A percentile compares a stretch with the other conserved stretches of the same genome.
These are phyloP conservation scores for Kodamaea fungicola DNA, from an alignment of 1,139 yeast species.

Conservation along the genomic window DNA sequence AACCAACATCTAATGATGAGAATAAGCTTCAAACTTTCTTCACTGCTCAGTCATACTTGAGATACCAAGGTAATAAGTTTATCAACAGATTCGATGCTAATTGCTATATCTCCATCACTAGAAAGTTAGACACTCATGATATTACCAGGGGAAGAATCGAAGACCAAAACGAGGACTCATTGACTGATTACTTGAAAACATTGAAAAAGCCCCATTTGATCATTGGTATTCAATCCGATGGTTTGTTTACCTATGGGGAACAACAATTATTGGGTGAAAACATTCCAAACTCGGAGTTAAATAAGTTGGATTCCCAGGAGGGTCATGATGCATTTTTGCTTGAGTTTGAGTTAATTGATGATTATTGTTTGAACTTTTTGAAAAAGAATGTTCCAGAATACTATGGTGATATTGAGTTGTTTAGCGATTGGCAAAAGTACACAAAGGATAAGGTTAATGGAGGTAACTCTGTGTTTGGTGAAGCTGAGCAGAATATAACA, in stretches of 20 bases:
- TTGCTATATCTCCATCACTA: slow-evolving; percentile 88
- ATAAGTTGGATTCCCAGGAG: slow-evolving; percentile 84
- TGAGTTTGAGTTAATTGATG: slow-evolving; percentile 81
- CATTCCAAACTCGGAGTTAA: slow-evolving; percentile 66
- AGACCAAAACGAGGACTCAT: slow-evolving; percentile 32
- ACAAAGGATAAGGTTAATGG: slow-evolving; percentile 39
- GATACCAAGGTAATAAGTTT: slow-evolving; percentile 92
- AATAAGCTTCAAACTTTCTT: slow-evolving; percentile 76
- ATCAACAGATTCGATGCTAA: slow-evolving; percentile 90
- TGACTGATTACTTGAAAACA: slow-evolving; percentile 43
- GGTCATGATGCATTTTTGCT: slow-evolving; percentile 96
- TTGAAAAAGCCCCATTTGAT: slow-evolving; percentile 74
- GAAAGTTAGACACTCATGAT: slow-evolving; percentile 94
- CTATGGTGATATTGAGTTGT: slow-evolving; percentile 49
- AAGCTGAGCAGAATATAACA: slow-evolving; percentile 83
- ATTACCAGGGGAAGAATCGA: slow-evolving; percentile 70
- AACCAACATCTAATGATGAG: slow-evolving; percentile 4
- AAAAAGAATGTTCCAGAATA: slow-evolving; percentile 52
- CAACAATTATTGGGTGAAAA: slow-evolving; percentile 78
- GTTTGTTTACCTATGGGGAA: slow-evolving; percentile 86
- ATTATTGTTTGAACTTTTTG: slow-evolving; percentile 65
- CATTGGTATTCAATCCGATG: slow-evolving; percentile 90
- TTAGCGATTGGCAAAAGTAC: slow-evolving; percentile 49
- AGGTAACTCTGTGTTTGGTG: slow-evolving; percentile 85
- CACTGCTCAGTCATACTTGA: slow-evolving; percentile 89